Conservation (phyloP, 164 flowering plant genomes). For the Brasenia schreberi region DNA sequence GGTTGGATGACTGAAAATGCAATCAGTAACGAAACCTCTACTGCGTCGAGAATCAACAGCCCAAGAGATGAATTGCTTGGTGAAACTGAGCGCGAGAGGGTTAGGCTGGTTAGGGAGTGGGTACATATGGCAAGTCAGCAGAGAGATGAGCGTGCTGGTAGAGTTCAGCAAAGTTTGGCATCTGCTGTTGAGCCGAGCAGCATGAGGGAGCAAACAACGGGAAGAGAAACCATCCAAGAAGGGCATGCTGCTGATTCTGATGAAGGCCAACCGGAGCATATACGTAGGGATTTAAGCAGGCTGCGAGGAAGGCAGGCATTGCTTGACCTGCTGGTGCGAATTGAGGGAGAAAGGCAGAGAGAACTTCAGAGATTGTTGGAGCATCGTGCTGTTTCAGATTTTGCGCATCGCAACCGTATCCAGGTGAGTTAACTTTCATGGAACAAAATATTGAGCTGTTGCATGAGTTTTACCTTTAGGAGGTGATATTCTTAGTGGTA, state of each 20-base stretch:
- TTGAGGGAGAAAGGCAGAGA: conserved; percentile 58
- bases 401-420: conserved; percentile 87
- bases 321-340: conserved; percentile 65
- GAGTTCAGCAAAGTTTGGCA: conserved; percentile 20
- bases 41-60: conserved; percentile 21
- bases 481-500: background rate
- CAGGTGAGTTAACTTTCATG: conserved; percentile 40
- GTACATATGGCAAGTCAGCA: conserved; percentile 58
- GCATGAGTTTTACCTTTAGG: background rate
- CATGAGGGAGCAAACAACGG: conserved; percentile 5
- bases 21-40: conserved; percentile 39
- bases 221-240: conserved; percentile 21
- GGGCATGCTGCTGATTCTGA: conserved; percentile 30
- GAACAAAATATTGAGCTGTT: background rate
- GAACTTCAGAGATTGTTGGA: conserved; percentile 64
- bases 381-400: conserved; percentile 61
- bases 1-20: conserved; percentile 64
- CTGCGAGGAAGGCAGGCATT: conserved; percentile 85
- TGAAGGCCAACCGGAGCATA: conserved; percentile 34
- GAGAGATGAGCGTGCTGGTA: conserved; percentile 24
- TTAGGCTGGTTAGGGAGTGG: conserved; percentile 70
- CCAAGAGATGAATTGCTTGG: conserved; percentile 71
- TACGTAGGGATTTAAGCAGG: conserved; percentile 44
- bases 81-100: conserved; percentile 73
- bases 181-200: conserved; percentile 19